Base-by-base conservation (phyloP, 768 basidiomycete species). In the Russula sp. region DNA sequence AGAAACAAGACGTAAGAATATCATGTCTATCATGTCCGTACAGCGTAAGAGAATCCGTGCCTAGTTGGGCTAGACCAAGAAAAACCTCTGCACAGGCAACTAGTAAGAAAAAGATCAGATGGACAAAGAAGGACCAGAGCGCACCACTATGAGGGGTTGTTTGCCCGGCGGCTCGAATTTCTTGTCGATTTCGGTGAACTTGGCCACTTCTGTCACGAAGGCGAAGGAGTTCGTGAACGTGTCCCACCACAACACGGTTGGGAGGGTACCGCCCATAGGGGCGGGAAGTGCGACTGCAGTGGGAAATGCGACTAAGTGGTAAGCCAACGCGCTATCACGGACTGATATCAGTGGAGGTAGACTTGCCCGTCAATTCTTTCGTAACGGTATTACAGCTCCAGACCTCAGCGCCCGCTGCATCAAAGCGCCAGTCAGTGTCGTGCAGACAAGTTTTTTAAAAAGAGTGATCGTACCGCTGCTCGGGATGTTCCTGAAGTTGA, bases 311-410 rank as follows among this genome's bases (percentile, higher is more conserved):
- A n/a, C 2, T 32, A 48, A 14, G 39, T 6, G 20, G 27, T 52
- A 5, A 35, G 50, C 51, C 37, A n/a, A 39, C 27, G 9, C 3
- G 48, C 42, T 22, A 39, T 16, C 39, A 40, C 14, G 20, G 16
- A 37, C 9, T n/a, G n/a, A 5, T 16, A n/a, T 18, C 1, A 1
- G 18, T 16, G 39, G 44, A 40, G 39, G 27, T 47, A 3, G 57
- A 54, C 62, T 45, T 54, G 31, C 62, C 7, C n/a, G 56, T 63
- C 6, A 63, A 27, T 34, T 58, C 62, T 6, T 14, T 1, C 4
- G 62, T 58, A 1, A 6, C 6, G 5, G 0, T 3, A 14, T 48
- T 14, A 6, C 8, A 20, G 31, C 49, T 39, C 62, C 62, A 63
- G 27, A 52, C 31, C 4, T 18, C 4, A 2, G 62, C 61, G 22